Base-by-base conservation (phyloP, 371 early-diverging fungal genomes). In the Funneliformis caledonium region DNA sequence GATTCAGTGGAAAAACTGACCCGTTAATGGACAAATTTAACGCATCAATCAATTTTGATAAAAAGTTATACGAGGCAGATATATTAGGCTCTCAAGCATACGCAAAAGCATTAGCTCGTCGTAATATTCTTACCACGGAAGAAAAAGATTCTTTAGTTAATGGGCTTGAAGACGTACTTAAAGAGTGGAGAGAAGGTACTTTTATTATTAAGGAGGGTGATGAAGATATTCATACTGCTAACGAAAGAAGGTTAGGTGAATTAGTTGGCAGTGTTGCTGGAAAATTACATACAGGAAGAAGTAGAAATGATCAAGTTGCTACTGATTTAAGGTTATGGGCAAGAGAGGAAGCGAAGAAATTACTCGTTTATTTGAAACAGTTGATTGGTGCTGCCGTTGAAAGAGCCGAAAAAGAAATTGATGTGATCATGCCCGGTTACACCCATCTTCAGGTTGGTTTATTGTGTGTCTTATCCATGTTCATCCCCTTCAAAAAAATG, bases 211-310 rank as follows among this genome's bases (percentile, higher is more conserved):
- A 90, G 82, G 86, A 91, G 1, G 92, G 93, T 9, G 99, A 98
- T 86, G 99, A 98, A 85, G 99, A 98, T 87, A 98, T 98, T 83
- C 99, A 98, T 85, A 97, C 98, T 2, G 99, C 99, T 64, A 98
- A 98, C 83, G 99, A 98, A 83, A 93, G 99, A 74, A 92, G 99
- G 43, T 88, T 98, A 42, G 95, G 95, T 67, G 99, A 98, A 86
- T 76, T 98, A 43, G 91, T 98, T 67, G 99, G 99, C 7, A 81
- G 92, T 9, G 92, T 97, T 33, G 96, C 97, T 47, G 98, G 98
- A 68, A 98, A 98, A 84, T 92, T 98, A 68, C 99, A 98, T 85
- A 98, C 99, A 4, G 99, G 99, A 22, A 92, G 99, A 70, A 92
- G 93, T 77, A 83, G 96, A 79, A 98, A 98, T 87, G 99, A 98